phyloP scores from a whole-genome alignment of 2,329 filamentous ascomycete species.

The Hymenoscyphus linearis region DNA sequence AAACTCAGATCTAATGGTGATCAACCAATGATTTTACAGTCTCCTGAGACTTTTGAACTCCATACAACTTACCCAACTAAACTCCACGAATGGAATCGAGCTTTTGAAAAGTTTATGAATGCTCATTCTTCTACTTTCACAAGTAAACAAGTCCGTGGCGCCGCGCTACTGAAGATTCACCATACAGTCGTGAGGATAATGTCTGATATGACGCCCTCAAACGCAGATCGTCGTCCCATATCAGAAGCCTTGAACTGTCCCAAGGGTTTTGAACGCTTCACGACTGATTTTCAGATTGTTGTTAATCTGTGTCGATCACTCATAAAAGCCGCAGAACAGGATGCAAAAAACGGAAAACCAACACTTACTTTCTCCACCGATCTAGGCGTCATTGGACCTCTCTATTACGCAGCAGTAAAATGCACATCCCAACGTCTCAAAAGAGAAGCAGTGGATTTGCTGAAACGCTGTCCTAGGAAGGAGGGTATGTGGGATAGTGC shows the following conservation, averaged over 20 bases:
- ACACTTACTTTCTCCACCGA: slow-evolving; percentile 27
- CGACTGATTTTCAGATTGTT: slow-evolving; percentile 17
- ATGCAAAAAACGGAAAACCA: slow-evolving; percentile 21
- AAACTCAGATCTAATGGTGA: slow-evolving; percentile 10
- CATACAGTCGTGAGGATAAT: slow-evolving; percentile 23
- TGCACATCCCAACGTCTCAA: slow-evolving; percentile 12
- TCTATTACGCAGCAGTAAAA: slow-evolving; percentile 27
- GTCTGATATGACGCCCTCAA: slow-evolving; percentile 13
- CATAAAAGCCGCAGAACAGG: slow-evolving; percentile 24
- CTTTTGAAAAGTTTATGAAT: slow-evolving; percentile 27
- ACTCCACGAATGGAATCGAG: slow-evolving; percentile 20
- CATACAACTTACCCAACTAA: slow-evolving; percentile 12
- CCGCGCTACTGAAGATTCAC: slow-evolving; percentile 30
- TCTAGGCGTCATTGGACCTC: slow-evolving; percentile 26
- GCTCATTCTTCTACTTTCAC: slow-evolving; percentile 17
- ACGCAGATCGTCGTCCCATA: slow-evolving; percentile 14
- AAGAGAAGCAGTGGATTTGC: slow-evolving; percentile 21
- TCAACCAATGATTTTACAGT: slow-evolving; percentile 18
- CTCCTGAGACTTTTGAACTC: slow-evolving; percentile 11
- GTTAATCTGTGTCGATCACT: slow-evolving; percentile 25
- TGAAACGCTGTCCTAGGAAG: slow-evolving; percentile 22
- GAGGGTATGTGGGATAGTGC: slow-evolving; percentile 32
- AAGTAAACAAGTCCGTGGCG: slow-evolving; percentile 26
- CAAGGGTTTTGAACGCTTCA: slow-evolving; percentile 12
- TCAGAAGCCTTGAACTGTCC: slow-evolving; percentile 16